A percentile compares a stretch with the other conserved stretches of the same genome.
phyloP scores from a whole-genome alignment of 169 alveolate species.

The Eimeria necatrix region DNA sequence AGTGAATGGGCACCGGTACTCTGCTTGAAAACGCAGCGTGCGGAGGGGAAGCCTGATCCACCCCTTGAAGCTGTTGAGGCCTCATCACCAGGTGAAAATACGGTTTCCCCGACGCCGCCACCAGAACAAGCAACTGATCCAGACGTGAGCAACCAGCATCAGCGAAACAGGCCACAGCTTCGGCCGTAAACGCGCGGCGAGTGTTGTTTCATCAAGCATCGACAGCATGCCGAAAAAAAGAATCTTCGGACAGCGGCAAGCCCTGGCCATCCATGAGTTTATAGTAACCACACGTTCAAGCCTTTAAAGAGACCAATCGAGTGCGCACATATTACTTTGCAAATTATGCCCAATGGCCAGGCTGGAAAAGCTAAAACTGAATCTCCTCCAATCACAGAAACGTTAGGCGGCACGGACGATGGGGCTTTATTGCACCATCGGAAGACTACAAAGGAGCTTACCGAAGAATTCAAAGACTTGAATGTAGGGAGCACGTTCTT shows the following conservation, averaged over 20 bases:
- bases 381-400: background rate
- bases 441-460: conserved; percentile 61
- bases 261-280: background rate
- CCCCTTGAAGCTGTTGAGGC: too few species aligned
- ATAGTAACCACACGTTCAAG: background rate
- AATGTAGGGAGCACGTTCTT: conserved; percentile 17
- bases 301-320: background rate
- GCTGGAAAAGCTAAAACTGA: background rate
- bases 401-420: conserved; percentile 24
- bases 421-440: conserved; percentile 18
- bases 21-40: too few species aligned
- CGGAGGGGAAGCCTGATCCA: too few species aligned
- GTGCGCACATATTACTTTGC: background rate
- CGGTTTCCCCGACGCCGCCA: background rate
- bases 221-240: too few species aligned
- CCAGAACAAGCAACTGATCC: too few species aligned
- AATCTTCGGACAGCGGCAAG: background rate
- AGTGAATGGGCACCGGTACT: too few species aligned
- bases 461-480: conserved; percentile 65
- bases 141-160: too few species aligned
- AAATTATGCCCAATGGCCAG: background rate
- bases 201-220: too few species aligned
- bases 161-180: too few species aligned
- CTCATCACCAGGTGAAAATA: too few species aligned
- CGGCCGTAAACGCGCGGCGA: too few species aligned